phyloP scores from a whole-genome alignment of 257 asterid species.

The Nyctanthes arbortristis region DNA sequence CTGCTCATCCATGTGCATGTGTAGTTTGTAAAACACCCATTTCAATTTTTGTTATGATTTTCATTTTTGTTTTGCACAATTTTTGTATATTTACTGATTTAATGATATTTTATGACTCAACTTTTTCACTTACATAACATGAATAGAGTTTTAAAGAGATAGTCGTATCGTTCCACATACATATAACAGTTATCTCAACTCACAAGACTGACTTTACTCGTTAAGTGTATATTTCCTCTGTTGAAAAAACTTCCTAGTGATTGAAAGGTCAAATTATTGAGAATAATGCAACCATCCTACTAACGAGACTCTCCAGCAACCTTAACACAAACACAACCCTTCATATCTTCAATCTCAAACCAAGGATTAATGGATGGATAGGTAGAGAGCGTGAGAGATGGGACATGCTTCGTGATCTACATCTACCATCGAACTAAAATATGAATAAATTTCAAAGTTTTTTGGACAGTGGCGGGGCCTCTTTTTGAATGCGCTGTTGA shows the following conservation, averaged over 20 bases:
- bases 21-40: too few species aligned
- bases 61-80: too few species aligned
- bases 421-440: conserved; percentile 10
- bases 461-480: neutral
- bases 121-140: too few species aligned
- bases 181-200: neutral
- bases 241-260: neutral
- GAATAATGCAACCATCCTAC: neutral
- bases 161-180: neutral
- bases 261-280: neutral
- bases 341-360: too few species aligned
- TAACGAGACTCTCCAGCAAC: too few species aligned
- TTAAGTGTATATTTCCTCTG: neutral
- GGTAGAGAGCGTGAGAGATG: conserved; percentile 29
- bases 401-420: conserved; percentile 33
- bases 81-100: too few species aligned
- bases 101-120: too few species aligned
- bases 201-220: neutral
- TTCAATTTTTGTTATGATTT: too few species aligned
- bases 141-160: too few species aligned
- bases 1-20: too few species aligned
- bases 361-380: conserved; percentile 12
- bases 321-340: too few species aligned
- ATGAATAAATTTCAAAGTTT: neutral
- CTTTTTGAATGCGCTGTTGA: conserved; percentile 38